These are phyloP conservation scores for Leptomonas pyrrhocoris DNA, from an alignment of 208 protist genomes.

Conservation along the genomic window DNA sequence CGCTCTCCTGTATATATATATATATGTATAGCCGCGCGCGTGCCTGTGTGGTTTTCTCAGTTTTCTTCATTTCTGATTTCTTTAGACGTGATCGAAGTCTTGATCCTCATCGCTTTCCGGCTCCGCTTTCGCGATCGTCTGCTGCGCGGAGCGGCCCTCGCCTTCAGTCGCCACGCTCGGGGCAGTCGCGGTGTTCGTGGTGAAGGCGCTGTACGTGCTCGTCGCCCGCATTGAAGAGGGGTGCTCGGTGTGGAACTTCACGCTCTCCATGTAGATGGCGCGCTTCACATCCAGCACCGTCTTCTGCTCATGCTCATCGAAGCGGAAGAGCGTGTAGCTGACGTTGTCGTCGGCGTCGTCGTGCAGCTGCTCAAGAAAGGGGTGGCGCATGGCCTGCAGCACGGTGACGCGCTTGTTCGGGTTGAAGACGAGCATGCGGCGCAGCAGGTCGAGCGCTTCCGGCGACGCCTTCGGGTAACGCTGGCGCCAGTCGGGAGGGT, in stretches of 20 bases:
- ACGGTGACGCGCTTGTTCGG: conserved; percentile 92
- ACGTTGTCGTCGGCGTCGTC: conserved; percentile 79
- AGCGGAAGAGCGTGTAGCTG: conserved; percentile 64
- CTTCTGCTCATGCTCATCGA: conserved; percentile 80
- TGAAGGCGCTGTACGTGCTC: conserved; percentile 32
- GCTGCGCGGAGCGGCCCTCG: conserved; percentile 76
- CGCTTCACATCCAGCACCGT: conserved; percentile 83
- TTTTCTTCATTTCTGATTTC: conserved; percentile 9
- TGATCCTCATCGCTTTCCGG: conserved; percentile 38
- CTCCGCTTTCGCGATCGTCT: conserved; percentile 72
- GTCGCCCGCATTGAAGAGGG: conserved; percentile 29
- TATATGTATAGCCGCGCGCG: neutral
- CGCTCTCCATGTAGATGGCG: conserved; percentile 84
- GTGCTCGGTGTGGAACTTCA: conserved; percentile 72
- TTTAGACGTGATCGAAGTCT: conserved; percentile 46
- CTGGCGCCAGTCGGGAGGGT: conserved; percentile 60
- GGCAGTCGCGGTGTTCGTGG: conserved; percentile 15
- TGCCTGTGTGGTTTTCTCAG: neutral
- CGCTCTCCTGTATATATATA: neutral
- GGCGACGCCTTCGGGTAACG: conserved; percentile 81
- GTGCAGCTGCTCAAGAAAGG: conserved; percentile 85
- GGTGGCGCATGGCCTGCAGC: conserved; percentile 88
- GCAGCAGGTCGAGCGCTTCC: conserved; percentile 89
- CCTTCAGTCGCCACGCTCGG: conserved; percentile 63
- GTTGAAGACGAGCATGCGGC: conserved; percentile 93